Evolutionary conservation across 179 eudicot species (phyloP), one percentile per base, ranked within the genome.

Genomic region (Patellifolia procumbens): DNA sequence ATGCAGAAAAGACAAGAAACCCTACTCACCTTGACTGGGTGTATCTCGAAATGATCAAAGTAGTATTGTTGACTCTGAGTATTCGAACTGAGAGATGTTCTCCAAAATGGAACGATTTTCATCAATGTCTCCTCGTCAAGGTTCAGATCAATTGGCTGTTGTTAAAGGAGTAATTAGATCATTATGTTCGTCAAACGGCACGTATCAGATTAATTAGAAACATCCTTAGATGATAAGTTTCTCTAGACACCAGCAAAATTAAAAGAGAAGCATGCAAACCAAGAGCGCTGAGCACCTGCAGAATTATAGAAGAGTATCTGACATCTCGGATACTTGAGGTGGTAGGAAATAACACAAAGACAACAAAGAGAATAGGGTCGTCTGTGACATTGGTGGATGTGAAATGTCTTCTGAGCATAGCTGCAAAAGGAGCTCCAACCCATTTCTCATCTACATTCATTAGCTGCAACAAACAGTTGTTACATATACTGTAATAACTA

Each of bases 11-110:
- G 72, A 60, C 52, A 68, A 73, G 7, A 48, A 65, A 74, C 55
- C 70, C 37, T 58, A 75, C 86, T 73, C 68, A 96, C 98, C 97
- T 91, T 96, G 63, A 96, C 75, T 62, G 99, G 99, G 85, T 91
- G 99, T 73, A 96, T 90, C 89, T 93, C 99, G 81, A 96, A 96
- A 84, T 91, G 97, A 79, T 93, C 98, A 82, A 96, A 93, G 85
- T 96, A 96, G 84, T 96, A 96, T 43, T 88, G 92, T 78, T 74
- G 96, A 82, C 98, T 86, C 73, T 82, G 87, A 56, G 87, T 78
- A 79, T 78, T 88, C 63, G 97, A 80, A 74, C 93, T 89, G 59
- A 93, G 97, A 76, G 99, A 96, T 73, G 78, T 84, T 85, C 99
- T 91, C 96, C 92, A 96, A 83, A 91, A 96, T 45, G 96, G 96